Evolutionary conservation across 352 stramenopile species (phyloP), one percentile per base, ranked within the genome.

Genomic region (Phytophthora foliorum): DNA sequence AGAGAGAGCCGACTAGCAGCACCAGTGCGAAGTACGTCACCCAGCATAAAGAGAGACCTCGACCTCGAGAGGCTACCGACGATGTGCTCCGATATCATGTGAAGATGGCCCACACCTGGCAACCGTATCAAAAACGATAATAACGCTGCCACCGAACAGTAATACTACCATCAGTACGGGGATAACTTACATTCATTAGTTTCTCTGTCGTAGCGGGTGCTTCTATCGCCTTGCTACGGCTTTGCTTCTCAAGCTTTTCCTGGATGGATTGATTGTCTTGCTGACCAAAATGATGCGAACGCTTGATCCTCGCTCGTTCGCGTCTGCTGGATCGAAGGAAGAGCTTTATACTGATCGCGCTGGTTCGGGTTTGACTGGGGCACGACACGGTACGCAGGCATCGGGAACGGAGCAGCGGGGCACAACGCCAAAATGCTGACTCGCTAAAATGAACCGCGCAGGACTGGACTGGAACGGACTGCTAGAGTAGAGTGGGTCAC

Each of bases 101-200:
- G 24, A 87, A 85, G 55, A 77, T 91, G 39, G 83, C 81, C 1
- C 83, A 91, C 49, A 78, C 82, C 21, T 91, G 81, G 85, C 72
- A 77, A 56, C 74, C 66, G 46, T 68, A 75, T 10, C 53, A 64
- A 17, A 50, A 57, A 13, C 36, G 29, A 56, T 77, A 57, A 62
- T 19, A n/a, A 45, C 17, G 4, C 13, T 57, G 27, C 4, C 39
- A 27, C 24, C 32, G 22, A 41, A 31, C 46, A 17, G 22, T 42
- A 42, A 39, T 19, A 52, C 5, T 38, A 21, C 27, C 19, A 52
- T 22, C 27, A 39, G 44, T 63, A 64, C 6, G 44, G 39, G 41
- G 39, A 72, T 78, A 78, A 75, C 67, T 79, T 79, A 79, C 72
- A 74, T 76, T 79, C 50, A 76, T 74, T 72, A 56, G 21, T 25